Base-by-base conservation (phyloP, 192 early-diverging fungal genomes). In the Podila epicladia region DNA sequence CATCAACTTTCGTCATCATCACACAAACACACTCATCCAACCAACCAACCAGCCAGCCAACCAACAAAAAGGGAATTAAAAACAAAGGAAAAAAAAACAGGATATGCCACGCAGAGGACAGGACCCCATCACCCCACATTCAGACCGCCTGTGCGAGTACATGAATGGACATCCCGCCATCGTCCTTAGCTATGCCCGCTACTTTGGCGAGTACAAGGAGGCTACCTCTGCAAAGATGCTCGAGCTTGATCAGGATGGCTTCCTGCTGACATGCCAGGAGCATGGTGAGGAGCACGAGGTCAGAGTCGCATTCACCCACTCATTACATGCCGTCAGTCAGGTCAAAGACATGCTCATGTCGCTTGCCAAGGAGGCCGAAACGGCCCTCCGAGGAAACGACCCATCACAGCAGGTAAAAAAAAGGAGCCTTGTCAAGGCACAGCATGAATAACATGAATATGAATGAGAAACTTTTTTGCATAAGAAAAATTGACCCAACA, bases 311-410 rank as follows among this genome's bases (percentile, higher is more conserved):
- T 80, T 80, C 64, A 49, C 51, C 2, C 62, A 80, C 31, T 62
- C 77, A 4, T 35, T 80, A 13, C 67, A 73, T 20, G 71, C 77
- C 9, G 66, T 69, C 24, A 73, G 71, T 17, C 77, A 80, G n/a
- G 77, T 69, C 71, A 72, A 65, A 48, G 62, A 72, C 33, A 62
- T 38, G 4, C 37, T 80, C 22, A 65, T 60, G 57, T 19, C 51
- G 2, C 66, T 80, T 28, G 71, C 77, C n/a, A 80, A 64, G 61
- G 77, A 80, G n/a, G 70, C 77, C 31, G 67, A 80, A 22, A 19
- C 20, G 0, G 77, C 66, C 12, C 63, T 80, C 3, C 71, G 71
- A 11, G 71, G 76, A 17, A 57, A 58, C 13, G 63, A 69, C 38
- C 50, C 67, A 24, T 31, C 28, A 3, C 28, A 28, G 13, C 75